Evolutionary conservation across 75 land plant species (phyloP).

Genomic region (Picea glauca): DNA sequence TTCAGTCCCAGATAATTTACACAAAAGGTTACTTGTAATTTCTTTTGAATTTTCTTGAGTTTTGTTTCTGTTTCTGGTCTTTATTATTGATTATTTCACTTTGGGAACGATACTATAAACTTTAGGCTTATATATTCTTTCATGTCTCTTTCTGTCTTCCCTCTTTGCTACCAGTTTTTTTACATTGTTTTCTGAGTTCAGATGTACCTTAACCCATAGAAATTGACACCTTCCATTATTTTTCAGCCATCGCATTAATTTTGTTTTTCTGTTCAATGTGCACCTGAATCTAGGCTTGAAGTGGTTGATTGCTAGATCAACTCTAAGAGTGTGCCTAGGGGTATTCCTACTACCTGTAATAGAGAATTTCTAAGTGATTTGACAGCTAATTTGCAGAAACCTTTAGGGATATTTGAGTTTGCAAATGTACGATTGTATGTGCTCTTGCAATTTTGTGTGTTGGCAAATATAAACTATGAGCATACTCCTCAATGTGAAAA

Average conservation of each 20-base stretch:
- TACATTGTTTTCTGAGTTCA: background rate
- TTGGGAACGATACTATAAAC: background rate
- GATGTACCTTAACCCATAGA: background rate
- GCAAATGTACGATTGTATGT: too few relatives aligned
- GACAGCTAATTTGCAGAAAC: too few relatives aligned
- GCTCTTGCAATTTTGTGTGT: too few relatives aligned
- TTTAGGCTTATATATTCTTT: background rate
- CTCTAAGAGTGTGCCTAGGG: background rate
- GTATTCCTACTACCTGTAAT: background rate
- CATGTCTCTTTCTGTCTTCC: too few relatives aligned
- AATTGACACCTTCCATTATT: background rate
- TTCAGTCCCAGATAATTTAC: slow-evolving; percentile 24
- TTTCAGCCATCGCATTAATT: background rate
- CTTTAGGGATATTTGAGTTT: too few relatives aligned
- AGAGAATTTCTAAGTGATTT: too few relatives aligned
- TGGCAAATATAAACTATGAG: too few relatives aligned
- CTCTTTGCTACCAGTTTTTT: background rate
- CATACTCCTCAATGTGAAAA: too few relatives aligned
- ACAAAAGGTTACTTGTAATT: slow-evolving; percentile 25
- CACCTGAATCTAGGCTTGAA: background rate
- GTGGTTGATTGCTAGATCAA: background rate
- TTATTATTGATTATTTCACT: background rate
- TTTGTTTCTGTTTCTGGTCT: background rate
- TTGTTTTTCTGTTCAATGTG: background rate
- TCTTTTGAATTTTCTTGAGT: background rate